Percentiles rank a stretch among this genome's conserved stretches.
These are phyloP conservation scores for Cercospora citrullina DNA, from an alignment of 2,329 filamentous ascomycete species.

Conservation along the genomic window DNA sequence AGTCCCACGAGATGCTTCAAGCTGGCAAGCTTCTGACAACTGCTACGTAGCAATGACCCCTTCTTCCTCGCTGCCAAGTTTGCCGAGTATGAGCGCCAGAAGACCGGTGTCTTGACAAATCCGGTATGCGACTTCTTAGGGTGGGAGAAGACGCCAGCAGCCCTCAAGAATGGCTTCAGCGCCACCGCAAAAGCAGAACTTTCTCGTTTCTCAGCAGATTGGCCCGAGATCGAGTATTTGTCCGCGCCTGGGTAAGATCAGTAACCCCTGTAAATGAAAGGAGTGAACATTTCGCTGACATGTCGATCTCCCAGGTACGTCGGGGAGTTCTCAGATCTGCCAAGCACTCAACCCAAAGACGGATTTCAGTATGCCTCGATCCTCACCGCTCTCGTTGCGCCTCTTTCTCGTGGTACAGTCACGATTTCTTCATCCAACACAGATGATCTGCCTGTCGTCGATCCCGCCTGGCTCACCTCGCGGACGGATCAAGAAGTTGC, in stretches of 20 bases:
- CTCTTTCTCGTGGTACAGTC: conserved; percentile 41
- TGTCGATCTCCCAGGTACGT: background rate
- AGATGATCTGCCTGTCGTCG: conserved; percentile 35
- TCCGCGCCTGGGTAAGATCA: conserved; percentile 12
- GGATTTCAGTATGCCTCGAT: conserved; percentile 39
- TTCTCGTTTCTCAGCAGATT: conserved; percentile 24
- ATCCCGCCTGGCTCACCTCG: conserved; percentile 41
- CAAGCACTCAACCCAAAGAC: conserved; percentile 30
- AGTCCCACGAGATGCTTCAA: background rate
- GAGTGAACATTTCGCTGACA: background rate
- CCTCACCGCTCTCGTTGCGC: conserved; percentile 34
- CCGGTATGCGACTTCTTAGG: conserved; percentile 23
- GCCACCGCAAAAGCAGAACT: conserved; percentile 17
- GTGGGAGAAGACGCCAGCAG: conserved; percentile 29
- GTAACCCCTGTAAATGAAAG: background rate
- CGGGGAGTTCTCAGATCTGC: conserved; percentile 4
- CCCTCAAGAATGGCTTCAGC: conserved; percentile 17
- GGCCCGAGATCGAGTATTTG: conserved; percentile 30
- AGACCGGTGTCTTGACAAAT: conserved; percentile 22
- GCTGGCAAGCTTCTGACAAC: background rate
- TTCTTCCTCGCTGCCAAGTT: conserved; percentile 18
- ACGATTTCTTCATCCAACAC: conserved; percentile 36
- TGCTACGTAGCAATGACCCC: conserved; percentile 18
- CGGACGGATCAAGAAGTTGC: conserved; percentile 28
- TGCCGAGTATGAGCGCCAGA: conserved; percentile 21